These are phyloP conservation scores for Cladosporium halotolerans DNA, from an alignment of 2,329 filamentous ascomycete species.

Conservation along the genomic window DNA sequence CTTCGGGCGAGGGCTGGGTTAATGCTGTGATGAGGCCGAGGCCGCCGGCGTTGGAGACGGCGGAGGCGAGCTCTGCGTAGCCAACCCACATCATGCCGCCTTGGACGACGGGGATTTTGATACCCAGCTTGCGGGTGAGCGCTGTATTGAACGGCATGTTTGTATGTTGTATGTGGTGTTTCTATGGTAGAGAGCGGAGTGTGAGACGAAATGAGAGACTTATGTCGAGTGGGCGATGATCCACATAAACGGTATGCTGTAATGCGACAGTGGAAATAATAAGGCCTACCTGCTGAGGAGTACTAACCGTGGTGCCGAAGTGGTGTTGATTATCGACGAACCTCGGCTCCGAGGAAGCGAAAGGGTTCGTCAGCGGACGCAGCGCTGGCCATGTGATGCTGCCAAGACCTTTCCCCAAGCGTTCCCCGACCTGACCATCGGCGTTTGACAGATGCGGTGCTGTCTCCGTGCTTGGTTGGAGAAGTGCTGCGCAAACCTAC, in stretches of 20 bases:
- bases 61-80: constrained; percentile 68
- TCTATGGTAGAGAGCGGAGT: constrained; percentile 2
- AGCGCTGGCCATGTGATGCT: not conserved
- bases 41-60: constrained; percentile 74
- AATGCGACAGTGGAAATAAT: not conserved
- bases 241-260: not conserved
- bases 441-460: no score
- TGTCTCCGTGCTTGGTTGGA: no score
- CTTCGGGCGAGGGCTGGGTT: constrained; percentile 87
- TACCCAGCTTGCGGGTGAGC: constrained; percentile 56
- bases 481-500: no score
- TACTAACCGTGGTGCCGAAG: constrained; percentile 11
- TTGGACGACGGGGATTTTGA: constrained; percentile 72
- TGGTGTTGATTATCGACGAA: not conserved
- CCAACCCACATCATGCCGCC: constrained; percentile 85
- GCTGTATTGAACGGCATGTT: constrained; percentile 60
- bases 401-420: not conserved
- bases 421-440: no score
- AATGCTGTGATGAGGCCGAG: constrained; percentile 79
- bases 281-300: constrained; percentile 8
- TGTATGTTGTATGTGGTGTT: constrained; percentile 23
- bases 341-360: constrained; percentile 1
- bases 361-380: no score
- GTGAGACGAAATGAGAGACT: not conserved
- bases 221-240: not conserved